A percentile compares a stretch with the other conserved stretches of the same genome.
Conservation (phyloP, 371 early-diverging fungal species). For the Saksenaea vasiformis region DNA sequence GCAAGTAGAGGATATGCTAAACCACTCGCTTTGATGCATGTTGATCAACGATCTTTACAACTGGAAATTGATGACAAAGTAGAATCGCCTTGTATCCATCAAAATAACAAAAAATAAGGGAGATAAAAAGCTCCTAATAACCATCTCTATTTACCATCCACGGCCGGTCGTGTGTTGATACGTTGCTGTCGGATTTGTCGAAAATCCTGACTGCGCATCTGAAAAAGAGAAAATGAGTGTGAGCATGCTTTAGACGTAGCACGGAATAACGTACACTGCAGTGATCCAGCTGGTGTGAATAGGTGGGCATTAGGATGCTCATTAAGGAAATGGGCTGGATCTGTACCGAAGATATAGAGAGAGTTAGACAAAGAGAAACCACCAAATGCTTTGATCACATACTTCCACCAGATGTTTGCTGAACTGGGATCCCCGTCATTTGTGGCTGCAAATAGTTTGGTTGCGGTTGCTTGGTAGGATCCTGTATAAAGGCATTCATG, state of each 20-base stretch:
- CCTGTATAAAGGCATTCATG: slow-evolving; percentile 37
- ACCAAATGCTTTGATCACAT: slow-evolving; percentile 25
- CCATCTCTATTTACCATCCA: slow-evolving; percentile 1
- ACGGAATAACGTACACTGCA: slow-evolving; percentile 20
- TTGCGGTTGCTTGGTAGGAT: slow-evolving; percentile 28
- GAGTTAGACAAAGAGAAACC: not conserved
- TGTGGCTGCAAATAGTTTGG: slow-evolving; percentile 41
- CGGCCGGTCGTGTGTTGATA: not conserved
- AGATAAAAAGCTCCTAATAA: too few species aligned
- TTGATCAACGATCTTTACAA: too few species aligned
- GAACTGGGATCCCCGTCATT: slow-evolving; percentile 40
- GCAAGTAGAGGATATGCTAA: too few species aligned
- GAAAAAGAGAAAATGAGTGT: not conserved
- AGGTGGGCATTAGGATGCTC: slow-evolving; percentile 1
- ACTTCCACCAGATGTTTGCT: slow-evolving; percentile 7
- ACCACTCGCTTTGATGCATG: too few species aligned
- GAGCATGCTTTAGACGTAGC: not conserved
- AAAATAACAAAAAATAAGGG: too few species aligned
- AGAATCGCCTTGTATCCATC: too few species aligned
- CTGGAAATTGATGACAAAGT: too few species aligned
- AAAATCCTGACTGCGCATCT: slow-evolving; percentile 19
- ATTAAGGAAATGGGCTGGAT: not conserved
- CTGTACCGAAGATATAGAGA: not conserved
- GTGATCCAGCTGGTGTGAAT: slow-evolving; percentile 25
- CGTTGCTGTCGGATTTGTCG: not conserved